Base-by-base conservation (phyloP, 176 grass and related monocot genomes). In the Leersia perrieri region DNA sequence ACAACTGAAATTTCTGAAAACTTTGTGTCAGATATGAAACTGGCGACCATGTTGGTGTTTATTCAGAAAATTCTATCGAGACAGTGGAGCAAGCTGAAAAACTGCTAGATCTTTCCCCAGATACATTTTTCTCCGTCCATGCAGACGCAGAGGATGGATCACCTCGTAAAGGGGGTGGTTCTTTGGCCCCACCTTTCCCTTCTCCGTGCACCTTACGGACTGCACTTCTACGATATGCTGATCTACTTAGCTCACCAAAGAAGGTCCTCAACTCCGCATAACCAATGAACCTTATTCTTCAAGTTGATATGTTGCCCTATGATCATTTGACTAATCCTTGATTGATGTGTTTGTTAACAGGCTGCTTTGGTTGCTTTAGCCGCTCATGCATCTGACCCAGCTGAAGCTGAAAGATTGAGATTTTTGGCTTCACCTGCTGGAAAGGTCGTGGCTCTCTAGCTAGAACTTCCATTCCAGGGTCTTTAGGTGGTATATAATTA, bases 1-100 rank as follows among this genome's bases (percentile, higher is more conserved):
- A 6, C 18, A 81, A 26, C 28, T 75, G 70, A 63, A 23, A 76
- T 45, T 80, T 40, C 62, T 40, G 22, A 39, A 58, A 78, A 51
- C 47, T 82, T 45, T 68, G 30, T 89, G 62, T 67, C 79, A 97
- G 94, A 68, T 97, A 97, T 76, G 94, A 93, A 84, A 97, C 94
- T 32, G 94, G 94, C 71, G 94, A 97, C n/a, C 94, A 97, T 89
- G 91, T 97, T 62, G 91, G 91, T 58, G 91, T 93, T 44, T 93
- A 89, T 77, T 79, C 86, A 20, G 94, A 93, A 86, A 97, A 97
- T 84, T 84, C 86, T 79, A 18, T 89, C 2, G 88, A 93, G 77
- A 83, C 77, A 11, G 94, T 97, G 60, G 90, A 91, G 72, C 86
- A 89, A 73, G 91, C 94, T 42, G 88, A 73, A 82, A 87, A 53